Percentiles rank a stretch among this genome's conserved stretches.
Evolutionary conservation across 2,329 filamentous ascomycete genomes (phyloP).

Genomic region (Fusarium transvaalense): DNA sequence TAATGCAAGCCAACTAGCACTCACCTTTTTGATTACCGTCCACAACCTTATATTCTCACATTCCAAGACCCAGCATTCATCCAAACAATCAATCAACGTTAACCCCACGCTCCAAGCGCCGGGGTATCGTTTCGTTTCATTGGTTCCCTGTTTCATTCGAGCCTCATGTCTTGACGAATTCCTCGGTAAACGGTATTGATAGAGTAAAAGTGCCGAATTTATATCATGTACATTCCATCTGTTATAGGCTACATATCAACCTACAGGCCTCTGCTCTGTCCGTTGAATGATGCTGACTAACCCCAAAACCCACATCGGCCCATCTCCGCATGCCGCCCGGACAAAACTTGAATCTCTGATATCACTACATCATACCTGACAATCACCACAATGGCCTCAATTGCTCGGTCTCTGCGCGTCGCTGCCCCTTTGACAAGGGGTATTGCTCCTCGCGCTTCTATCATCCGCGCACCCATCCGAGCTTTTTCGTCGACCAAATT

Average conservation of each 20-base stretch:
- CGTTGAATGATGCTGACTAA: conserved; percentile 41
- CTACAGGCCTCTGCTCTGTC: too few species aligned
- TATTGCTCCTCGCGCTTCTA: conserved; percentile 54
- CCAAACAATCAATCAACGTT: neutral
- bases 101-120: conserved; percentile 12
- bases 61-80: conserved; percentile 2
- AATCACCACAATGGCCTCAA: conserved; percentile 67
- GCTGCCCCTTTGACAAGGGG: conserved; percentile 61
- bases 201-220: neutral
- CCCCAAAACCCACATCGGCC: conserved; percentile 37
- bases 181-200: neutral
- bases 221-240: too few species aligned
- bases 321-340: conserved; percentile 36
- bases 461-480: conserved; percentile 59
- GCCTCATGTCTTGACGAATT: conserved; percentile 10
- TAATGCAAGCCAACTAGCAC: conserved; percentile 18
- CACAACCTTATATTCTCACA: conserved; percentile 13
- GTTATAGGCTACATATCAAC: neutral
- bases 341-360: conserved; percentile 40
- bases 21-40: neutral
- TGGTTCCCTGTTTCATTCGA: conserved; percentile 25
- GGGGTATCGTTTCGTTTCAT: conserved; percentile 8
- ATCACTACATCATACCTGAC: conserved; percentile 29
- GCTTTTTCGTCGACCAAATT: conserved; percentile 57
- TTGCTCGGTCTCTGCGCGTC: conserved; percentile 67